Evolutionary conservation across 768 basidiomycete species (phyloP), one percentile per base, ranked within the genome.

Genomic region (Dictyophora rubrovolvata): DNA sequence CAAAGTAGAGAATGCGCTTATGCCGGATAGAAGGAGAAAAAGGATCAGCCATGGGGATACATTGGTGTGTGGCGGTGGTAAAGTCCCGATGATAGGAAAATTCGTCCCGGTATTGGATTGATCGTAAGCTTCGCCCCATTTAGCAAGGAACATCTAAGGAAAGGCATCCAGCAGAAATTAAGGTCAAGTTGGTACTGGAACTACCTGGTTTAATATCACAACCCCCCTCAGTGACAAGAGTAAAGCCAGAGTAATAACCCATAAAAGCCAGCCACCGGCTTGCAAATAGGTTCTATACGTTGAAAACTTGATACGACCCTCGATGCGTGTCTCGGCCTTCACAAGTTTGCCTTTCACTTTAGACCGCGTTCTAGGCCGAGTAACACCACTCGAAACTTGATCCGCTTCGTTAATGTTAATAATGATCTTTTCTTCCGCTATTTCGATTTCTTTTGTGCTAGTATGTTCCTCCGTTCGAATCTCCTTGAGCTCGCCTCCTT

Each of bases 101-200:
- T 66, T 54, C 14, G 60, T 61, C 37, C 63, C 28, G 10, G 18
- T 46, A 20, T 53, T 35, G 60, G 63, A 64, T n/a, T 63, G 63
- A 35, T 72, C 67, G 61, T 86, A 86, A 12, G 85, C 84, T 65
- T 85, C 83, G 10, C 84, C 81, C 85, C 85, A 87, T 37, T 72
- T 73, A 5, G 85, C 82, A 18, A 87, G 72, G 67, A 83, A 87
- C 21, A 86, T 73, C 83, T 87, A 60, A 18, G 35, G 28, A 51
- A 61, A 42, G 12, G 42, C 12, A n/a, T n/a, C 10, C 14, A 42
- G 11, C 10, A 4, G 10, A 14, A 50, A 22, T 21, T 10, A 37
- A 7, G 54, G 28, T 53, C 54, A 51, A 56, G 46, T 63, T 48
- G 18, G n/a, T 22, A 18, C 33, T 34, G 14, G 52, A 17, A 1